These are phyloP conservation scores for Solanum bukasovii DNA, from an alignment of 257 asterid genomes.

Conservation along the genomic window DNA sequence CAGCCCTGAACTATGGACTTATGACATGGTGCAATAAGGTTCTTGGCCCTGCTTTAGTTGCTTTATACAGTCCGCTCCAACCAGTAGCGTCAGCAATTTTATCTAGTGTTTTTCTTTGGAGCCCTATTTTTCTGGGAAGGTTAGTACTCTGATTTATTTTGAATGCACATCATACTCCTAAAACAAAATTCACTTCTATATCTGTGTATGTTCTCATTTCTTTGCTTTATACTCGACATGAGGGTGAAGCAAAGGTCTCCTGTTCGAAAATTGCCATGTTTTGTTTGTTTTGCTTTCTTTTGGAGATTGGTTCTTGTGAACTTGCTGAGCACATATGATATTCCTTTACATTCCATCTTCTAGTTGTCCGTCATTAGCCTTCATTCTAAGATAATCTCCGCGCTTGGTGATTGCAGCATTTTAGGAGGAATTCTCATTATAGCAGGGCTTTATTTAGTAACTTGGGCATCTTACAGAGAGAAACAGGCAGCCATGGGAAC, in stretches of 20 bases:
- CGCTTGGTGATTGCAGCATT: conserved; percentile 39
- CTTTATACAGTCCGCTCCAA: conserved; percentile 85
- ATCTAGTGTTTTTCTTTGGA: conserved; percentile 78
- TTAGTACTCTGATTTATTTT: not conserved
- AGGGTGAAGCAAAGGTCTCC: not conserved
- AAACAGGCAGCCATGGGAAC: conserved; percentile 22
- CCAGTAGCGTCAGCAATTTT: conserved; percentile 82
- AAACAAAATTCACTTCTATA: not conserved
- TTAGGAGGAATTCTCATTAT: conserved; percentile 74
- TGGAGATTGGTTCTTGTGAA: not conserved
- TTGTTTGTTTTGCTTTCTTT: not conserved
- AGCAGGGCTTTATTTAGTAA: conserved; percentile 86
- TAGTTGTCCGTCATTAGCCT: not conserved
- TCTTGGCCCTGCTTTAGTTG: conserved; percentile 87
- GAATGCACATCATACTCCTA: not conserved
- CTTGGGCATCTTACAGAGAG: conserved; percentile 81
- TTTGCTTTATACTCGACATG: not conserved
- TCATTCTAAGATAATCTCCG: not conserved
- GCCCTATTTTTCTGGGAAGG: conserved; percentile 98
- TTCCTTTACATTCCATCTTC: not conserved
- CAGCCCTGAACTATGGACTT: conserved; percentile 83
- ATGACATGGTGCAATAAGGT: conserved; percentile 83
- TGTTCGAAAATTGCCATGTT: not conserved
- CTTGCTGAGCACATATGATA: not conserved
- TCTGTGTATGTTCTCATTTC: not conserved